Base-by-base conservation (phyloP, 1,284 basidiomycete species). In the Anthracocystis setariae region DNA sequence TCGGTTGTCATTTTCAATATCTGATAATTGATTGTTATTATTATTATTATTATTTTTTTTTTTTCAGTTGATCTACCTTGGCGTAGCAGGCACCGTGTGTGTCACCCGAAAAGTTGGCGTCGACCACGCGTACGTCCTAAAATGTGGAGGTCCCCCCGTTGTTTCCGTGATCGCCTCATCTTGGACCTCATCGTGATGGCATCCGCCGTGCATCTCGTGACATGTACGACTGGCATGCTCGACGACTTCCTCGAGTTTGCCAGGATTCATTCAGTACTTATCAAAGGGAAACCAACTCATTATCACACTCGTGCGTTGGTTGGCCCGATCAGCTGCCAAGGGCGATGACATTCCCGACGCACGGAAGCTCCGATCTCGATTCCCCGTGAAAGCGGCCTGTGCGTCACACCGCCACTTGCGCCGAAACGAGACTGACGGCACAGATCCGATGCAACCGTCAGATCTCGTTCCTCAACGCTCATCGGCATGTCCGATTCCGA, bases 91-190 rank as follows among this genome's bases (percentile, higher is more conserved):
- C 15, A 50, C n/a, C n/a, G n/a, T 29, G 29, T 12, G 29, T 29
- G 29, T 29, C 29, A 29, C n/a, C n/a, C n/a, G n/a, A 29, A 12
- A 29, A 29, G 29, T n/a, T n/a, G 12, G 29, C 29, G 29, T 29
- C 29, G 29, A 29, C 29, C 29, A 29, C 29, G 29, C 29, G 29
- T 29, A 29, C 29, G 29, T 7, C 12, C 50, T 51, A 18, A 46
- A 38, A 56, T 53, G 64, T 67, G 64, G 64, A 67, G 64, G 64
- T 51, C 42, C 35, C 21, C 32, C 33, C 32, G 17, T 48, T 53
- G 44, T 46, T 27, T 20, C 21, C 37, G 24, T 42, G 18, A 24
- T 23, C 29, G 29, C 12, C 29, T 29, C 25, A 42, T 20, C 39
- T 29, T 42, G 3, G 27, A 13, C 5, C 17, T 13, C 8, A 37